Percentiles rank a stretch among this genome's conserved stretches.
Conservation (phyloP, 306 rosid species). For the Arachis hypogaea region DNA sequence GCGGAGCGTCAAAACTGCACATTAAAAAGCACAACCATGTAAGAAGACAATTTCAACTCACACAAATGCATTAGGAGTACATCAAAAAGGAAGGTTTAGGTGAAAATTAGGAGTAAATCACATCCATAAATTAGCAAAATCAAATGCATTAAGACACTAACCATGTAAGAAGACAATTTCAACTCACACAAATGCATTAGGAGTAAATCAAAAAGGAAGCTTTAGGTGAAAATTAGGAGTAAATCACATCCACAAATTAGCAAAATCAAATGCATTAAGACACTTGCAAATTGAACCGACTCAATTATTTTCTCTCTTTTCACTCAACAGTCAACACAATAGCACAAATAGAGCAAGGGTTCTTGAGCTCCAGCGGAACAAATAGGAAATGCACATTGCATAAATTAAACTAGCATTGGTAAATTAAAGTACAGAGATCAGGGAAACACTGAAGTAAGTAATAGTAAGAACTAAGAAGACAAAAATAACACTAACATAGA, state of each 20-base stretch:
- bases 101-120: constrained; percentile 11
- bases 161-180: constrained; percentile 26
- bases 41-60: constrained; percentile 28
- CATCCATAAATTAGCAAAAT: constrained; percentile 13
- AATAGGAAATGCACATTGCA: background rate
- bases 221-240: constrained; percentile 7
- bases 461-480: background rate
- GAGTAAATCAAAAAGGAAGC: background rate
- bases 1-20: constrained; percentile 62
- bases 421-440: background rate
- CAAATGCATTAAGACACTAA: constrained; percentile 7
- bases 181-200: constrained; percentile 4
- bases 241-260: constrained; percentile 13
- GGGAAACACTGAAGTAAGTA: background rate
- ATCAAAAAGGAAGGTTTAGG: background rate
- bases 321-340: no score
- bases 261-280: constrained; percentile 15
- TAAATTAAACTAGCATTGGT: constrained; percentile 9
- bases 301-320: no score
- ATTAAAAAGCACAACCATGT: constrained; percentile 28
- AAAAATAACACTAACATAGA: constrained; percentile 3
- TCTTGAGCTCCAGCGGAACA: no score
- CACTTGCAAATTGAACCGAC: no score
- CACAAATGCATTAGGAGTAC: background rate
- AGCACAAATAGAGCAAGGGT: no score